Evolutionary conservation across 2,329 filamentous ascomycete species (phyloP).

Genomic region (Colletotrichum noveboracense): DNA sequence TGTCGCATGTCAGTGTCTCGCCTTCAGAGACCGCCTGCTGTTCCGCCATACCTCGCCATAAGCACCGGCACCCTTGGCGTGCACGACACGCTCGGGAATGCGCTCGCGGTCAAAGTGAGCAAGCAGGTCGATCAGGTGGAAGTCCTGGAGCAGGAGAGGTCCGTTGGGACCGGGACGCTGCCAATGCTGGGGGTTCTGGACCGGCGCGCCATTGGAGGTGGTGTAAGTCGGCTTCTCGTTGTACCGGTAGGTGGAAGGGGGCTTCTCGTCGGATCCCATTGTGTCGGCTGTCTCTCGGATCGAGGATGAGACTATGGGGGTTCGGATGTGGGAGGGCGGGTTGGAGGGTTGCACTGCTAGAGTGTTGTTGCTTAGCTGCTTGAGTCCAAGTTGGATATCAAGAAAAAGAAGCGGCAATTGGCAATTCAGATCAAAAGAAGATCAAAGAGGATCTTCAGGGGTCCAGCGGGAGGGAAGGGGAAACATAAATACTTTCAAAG

Average conservation of each 20-base stretch:
- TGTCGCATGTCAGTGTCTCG: background rate
- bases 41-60: slow-evolving; percentile 44
- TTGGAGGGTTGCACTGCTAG: background rate
- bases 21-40: no score
- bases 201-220: slow-evolving; percentile 63
- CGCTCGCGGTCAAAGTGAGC: slow-evolving; percentile 58
- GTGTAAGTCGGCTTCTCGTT: slow-evolving; percentile 64
- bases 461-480: background rate
- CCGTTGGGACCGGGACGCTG: slow-evolving; percentile 62
- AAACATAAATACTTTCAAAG: slow-evolving; percentile 6
- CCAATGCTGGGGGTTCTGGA: slow-evolving; percentile 51
- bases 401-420: background rate
- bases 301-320: background rate
- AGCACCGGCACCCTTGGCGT: slow-evolving; percentile 63
- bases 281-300: slow-evolving; percentile 25
- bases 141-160: slow-evolving; percentile 67
- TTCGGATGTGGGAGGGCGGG: background rate
- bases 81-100: slow-evolving; percentile 58
- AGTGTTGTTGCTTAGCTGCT: background rate
- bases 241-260: slow-evolving; percentile 56
- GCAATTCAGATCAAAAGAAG: slow-evolving; percentile 5
- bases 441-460: background rate
- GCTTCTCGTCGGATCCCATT: slow-evolving; percentile 48
- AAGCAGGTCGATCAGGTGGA: slow-evolving; percentile 68
- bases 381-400: background rate